Percentiles rank a stretch among this genome's conserved stretches.
Conservation (phyloP, 305 asterid genomes). For the Solanum chacoense region DNA sequence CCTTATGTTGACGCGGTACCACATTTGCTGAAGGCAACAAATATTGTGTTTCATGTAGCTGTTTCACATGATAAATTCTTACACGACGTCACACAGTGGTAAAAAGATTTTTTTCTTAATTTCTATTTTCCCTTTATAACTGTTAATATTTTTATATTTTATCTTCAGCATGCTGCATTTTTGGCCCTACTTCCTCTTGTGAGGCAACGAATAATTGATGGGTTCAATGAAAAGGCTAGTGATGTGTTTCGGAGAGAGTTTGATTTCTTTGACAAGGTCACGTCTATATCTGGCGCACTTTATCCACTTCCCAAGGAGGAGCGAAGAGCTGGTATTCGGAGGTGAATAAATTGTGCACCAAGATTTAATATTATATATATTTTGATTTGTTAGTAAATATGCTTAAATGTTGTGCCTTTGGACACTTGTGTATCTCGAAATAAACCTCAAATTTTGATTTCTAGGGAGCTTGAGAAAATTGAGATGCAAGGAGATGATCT, state of each 20-base stretch:
- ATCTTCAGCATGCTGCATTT: conserved; percentile 57
- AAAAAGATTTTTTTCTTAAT: neutral
- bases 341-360: conserved; percentile 28
- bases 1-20: neutral
- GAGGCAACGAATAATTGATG: conserved; percentile 73
- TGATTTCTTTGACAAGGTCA: conserved; percentile 97
- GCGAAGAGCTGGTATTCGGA: conserved; percentile 88
- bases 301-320: conserved; percentile 93
- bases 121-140: neutral
- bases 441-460: conserved; percentile 9
- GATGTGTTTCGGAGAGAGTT: conserved; percentile 77
- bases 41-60: neutral
- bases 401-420: neutral
- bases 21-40: neutral
- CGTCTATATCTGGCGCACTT: conserved; percentile 95
- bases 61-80: neutral
- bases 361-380: neutral
- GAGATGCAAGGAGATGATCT: conserved; percentile 86
- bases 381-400: neutral
- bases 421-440: neutral
- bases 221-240: conserved; percentile 75
- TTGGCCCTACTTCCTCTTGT: conserved; percentile 78
- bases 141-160: neutral
- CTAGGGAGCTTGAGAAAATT: conserved; percentile 94
- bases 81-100: neutral